Percentiles rank a stretch among this genome's conserved stretches.
Evolutionary conservation across 192 early-diverging fungal species (phyloP).

Genomic region (Lunasporangiospora selenospora): DNA sequence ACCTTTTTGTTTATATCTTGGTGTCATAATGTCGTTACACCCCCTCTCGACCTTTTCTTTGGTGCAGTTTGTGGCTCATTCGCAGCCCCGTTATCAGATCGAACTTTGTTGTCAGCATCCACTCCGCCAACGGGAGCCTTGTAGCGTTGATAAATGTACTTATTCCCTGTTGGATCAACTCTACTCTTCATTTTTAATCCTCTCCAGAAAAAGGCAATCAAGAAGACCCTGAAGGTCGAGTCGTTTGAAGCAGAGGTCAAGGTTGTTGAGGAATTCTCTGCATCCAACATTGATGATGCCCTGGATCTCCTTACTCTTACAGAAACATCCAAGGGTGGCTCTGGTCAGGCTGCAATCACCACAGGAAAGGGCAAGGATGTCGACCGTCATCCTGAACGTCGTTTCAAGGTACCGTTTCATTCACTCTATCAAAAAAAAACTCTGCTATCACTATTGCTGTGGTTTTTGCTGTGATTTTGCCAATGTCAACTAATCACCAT

Average conservation of each 20-base stretch:
- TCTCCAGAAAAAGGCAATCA: constrained; percentile 68
- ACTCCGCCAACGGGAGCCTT: not conserved
- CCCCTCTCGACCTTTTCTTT: not conserved
- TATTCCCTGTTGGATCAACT: not conserved
- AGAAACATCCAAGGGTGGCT: constrained; percentile 13
- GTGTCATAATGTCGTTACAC: not conserved
- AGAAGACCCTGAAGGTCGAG: constrained; percentile 60
- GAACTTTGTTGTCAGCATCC: no score
- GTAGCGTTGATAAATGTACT: not conserved
- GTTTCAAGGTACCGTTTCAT: constrained; percentile 61
- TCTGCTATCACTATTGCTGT: no score
- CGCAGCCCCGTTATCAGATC: no score
- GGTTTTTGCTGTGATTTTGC: not conserved
- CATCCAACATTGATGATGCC: constrained; percentile 87
- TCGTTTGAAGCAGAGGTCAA: constrained; percentile 48
- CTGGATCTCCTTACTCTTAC: constrained; percentile 69
- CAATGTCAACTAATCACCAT: constrained; percentile 1
- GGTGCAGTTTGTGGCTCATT: no score
- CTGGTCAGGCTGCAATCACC: constrained; percentile 17
- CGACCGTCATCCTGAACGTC: constrained; percentile 90
- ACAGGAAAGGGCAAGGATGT: constrained; percentile 59
- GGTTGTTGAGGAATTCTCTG: constrained; percentile 73
- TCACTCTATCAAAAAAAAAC: not conserved
- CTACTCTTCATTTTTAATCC: not conserved
- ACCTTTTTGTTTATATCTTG: not conserved